Percentiles rank a stretch among this genome's conserved stretches.
Conservation (phyloP, 2,329 filamentous ascomycete genomes). For the Waltergamsia citrina region DNA sequence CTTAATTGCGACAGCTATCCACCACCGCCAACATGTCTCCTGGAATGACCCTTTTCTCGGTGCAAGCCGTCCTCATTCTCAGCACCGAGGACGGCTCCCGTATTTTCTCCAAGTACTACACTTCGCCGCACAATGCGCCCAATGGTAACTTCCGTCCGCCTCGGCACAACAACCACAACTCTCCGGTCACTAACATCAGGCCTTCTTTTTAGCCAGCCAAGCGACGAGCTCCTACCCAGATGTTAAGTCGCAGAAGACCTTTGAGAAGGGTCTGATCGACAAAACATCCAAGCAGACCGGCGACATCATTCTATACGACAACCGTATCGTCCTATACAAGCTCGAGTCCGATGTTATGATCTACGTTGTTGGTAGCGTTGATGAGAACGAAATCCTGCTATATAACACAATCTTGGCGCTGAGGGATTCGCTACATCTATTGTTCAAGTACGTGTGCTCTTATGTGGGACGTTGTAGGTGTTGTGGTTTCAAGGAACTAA, state of each 20-base stretch:
- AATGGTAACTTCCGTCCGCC: no score
- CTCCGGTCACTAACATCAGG: slow-evolving; percentile 15
- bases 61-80: slow-evolving; percentile 71
- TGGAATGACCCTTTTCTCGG: slow-evolving; percentile 65
- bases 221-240: slow-evolving; percentile 73
- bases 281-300: slow-evolving; percentile 94
- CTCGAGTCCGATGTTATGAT: slow-evolving; percentile 94
- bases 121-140: slow-evolving; percentile 43
- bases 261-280: slow-evolving; percentile 90
- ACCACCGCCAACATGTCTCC: slow-evolving; percentile 50
- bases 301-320: slow-evolving; percentile 96
- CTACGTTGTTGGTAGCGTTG: slow-evolving; percentile 82
- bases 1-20: neutral
- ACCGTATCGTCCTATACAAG: slow-evolving; percentile 95
- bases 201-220: slow-evolving; percentile 27
- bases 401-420: slow-evolving; percentile 93
- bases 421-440: slow-evolving; percentile 77
- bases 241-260: slow-evolving; percentile 87
- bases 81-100: slow-evolving; percentile 80
- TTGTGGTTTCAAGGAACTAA: slow-evolving; percentile 3
- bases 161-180: slow-evolving; percentile 1
- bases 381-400: slow-evolving; percentile 94
- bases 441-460: slow-evolving; percentile 65
- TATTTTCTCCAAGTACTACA: slow-evolving; percentile 92
- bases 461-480: neutral